Evolutionary conservation across 192 early-diverging fungal species (phyloP).

Genomic region (Coemansia sp.): DNA sequence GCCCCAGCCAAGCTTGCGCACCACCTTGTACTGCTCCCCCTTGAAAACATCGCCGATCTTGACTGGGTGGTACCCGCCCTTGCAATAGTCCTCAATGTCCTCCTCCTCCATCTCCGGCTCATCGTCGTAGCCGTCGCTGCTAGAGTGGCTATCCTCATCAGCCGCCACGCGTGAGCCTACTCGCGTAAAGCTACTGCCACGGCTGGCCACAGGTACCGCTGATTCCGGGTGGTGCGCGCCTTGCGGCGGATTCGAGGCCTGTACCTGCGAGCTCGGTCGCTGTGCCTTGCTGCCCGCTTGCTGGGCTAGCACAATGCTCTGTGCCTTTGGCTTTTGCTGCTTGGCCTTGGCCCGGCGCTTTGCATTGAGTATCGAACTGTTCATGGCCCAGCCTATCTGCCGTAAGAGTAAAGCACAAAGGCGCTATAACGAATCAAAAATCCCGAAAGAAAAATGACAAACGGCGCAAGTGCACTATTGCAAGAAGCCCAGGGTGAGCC

Average conservation of each 20-base stretch:
- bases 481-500: background rate
- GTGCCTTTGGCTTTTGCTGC: slow-evolving; percentile 38
- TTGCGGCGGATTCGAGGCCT: background rate
- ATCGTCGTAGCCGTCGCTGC: slow-evolving; percentile 47
- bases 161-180: slow-evolving; percentile 1
- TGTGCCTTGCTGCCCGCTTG: background rate
- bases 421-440: background rate
- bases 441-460: background rate
- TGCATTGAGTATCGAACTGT: slow-evolving; percentile 38
- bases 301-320: background rate
- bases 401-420: background rate
- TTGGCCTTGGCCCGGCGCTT: slow-evolving; percentile 54
- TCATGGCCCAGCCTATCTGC: background rate
- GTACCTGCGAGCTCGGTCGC: background rate
- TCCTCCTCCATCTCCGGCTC: slow-evolving; percentile 75
- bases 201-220: background rate
- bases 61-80: slow-evolving; percentile 94
- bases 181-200: background rate
- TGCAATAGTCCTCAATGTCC: slow-evolving; percentile 85
- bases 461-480: background rate
- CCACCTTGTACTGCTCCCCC: slow-evolving; percentile 74
- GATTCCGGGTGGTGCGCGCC: background rate
- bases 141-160: slow-evolving; percentile 9
- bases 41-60: slow-evolving; percentile 79
- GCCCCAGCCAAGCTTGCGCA: slow-evolving; percentile 97